Evolutionary conservation across 495 filamentous ascomycete genomes (phyloP).

Genomic region (Antarctomyces pellizariae): DNA sequence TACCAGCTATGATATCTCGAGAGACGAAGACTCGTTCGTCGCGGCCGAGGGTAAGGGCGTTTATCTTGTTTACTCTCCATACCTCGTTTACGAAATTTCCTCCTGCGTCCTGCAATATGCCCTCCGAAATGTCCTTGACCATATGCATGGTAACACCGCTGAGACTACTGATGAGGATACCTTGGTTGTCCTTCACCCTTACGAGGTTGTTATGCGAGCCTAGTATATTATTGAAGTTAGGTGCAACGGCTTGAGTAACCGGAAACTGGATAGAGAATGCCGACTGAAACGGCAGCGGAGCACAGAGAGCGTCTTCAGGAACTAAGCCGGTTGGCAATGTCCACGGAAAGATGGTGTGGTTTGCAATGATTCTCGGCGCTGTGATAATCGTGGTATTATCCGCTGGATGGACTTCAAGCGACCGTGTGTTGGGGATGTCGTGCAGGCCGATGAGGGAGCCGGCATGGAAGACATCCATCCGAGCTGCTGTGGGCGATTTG

Average conservation of each 20-base stretch:
- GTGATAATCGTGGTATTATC: slow-evolving; percentile 8
- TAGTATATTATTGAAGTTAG: slow-evolving; percentile 29
- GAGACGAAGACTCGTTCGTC: slow-evolving; percentile 75
- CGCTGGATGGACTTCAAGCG: slow-evolving; percentile 23
- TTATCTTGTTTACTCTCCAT: slow-evolving; percentile 56
- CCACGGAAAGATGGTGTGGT: slow-evolving; percentile 83
- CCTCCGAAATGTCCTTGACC: no score
- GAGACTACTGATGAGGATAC: slow-evolving; percentile 57
- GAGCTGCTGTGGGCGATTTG: slow-evolving; percentile 57
- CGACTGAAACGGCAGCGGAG: slow-evolving; percentile 24
- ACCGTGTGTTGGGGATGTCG: slow-evolving; percentile 34
- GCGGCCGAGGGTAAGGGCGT: slow-evolving; percentile 57
- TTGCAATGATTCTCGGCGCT: slow-evolving; percentile 21
- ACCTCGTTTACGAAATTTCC: no score
- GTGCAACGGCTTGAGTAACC: not conserved
- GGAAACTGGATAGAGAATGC: slow-evolving; percentile 13
- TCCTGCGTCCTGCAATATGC: no score
- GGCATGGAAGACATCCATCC: slow-evolving; percentile 78
- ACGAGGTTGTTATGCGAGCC: slow-evolving; percentile 22
- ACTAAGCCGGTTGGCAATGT: slow-evolving; percentile 56
- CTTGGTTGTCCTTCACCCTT: slow-evolving; percentile 33
- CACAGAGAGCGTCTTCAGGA: slow-evolving; percentile 48
- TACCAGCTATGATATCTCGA: slow-evolving; percentile 48
- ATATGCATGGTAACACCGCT: slow-evolving; percentile 58
- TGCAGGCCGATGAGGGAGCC: slow-evolving; percentile 68